Evolutionary conservation across 805 yeast species (phyloP).

Genomic region (Metschnikowia sp.): DNA sequence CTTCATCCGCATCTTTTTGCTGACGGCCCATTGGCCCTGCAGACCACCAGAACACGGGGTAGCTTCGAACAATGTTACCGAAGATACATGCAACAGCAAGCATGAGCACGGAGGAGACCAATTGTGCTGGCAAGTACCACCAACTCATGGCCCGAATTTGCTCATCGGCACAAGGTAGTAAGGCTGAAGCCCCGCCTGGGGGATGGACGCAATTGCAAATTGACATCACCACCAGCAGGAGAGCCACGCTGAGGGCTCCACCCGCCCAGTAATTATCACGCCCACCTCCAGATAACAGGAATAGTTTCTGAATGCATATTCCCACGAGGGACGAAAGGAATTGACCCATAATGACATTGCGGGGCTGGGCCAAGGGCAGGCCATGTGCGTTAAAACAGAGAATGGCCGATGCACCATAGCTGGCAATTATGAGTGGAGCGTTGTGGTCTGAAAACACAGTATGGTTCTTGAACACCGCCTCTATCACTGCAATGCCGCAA

Average conservation of each 20-base stretch:
- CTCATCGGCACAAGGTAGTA: constrained; percentile 51
- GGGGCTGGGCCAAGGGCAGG: constrained; percentile 63
- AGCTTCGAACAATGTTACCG: constrained; percentile 50
- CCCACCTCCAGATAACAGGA: constrained; percentile 43
- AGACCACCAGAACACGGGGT: constrained; percentile 64
- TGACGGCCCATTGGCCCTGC: constrained; percentile 23
- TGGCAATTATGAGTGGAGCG: constrained; percentile 50
- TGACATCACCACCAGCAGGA: constrained; percentile 52
- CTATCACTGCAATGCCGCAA: constrained; percentile 43
- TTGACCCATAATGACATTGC: constrained; percentile 57
- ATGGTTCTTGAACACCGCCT: constrained; percentile 42
- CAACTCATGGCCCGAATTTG: constrained; percentile 51
- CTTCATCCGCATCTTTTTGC: not conserved
- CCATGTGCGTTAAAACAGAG: constrained; percentile 52
- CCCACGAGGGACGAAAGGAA: constrained; percentile 53
- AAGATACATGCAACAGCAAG: constrained; percentile 48
- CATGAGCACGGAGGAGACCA: constrained; percentile 48
- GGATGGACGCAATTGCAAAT: constrained; percentile 60
- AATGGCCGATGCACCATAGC: constrained; percentile 63
- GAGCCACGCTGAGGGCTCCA: constrained; percentile 56
- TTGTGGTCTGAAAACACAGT: constrained; percentile 37
- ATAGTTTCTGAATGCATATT: constrained; percentile 51
- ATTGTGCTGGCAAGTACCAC: constrained; percentile 60
- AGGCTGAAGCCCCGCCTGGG: constrained; percentile 69
- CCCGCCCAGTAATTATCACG: constrained; percentile 50